These are phyloP conservation scores for Simmondsia chinensis DNA, from an alignment of 148 eudicot genomes.

Conservation along the genomic window DNA sequence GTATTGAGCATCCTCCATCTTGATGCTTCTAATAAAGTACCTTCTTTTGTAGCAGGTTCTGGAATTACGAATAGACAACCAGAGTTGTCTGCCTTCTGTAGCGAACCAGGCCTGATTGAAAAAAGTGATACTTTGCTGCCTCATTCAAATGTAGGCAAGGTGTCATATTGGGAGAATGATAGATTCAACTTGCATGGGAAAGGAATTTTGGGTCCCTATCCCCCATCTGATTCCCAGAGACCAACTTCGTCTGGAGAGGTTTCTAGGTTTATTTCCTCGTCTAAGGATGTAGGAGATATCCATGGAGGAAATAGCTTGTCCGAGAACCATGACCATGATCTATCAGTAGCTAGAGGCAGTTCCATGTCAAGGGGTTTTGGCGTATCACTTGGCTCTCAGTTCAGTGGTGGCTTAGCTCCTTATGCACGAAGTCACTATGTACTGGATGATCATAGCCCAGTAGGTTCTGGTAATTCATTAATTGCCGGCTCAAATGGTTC, in stretches of 20 bases:
- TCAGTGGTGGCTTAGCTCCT: slow-evolving; percentile 12
- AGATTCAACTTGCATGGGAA: slow-evolving; percentile 13
- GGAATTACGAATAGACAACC: slow-evolving; percentile 22
- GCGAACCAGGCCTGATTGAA: slow-evolving; percentile 11
- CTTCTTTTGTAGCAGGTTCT: slow-evolving; percentile 39
- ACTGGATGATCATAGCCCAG: slow-evolving; percentile 17
- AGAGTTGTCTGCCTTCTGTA: slow-evolving; percentile 9
- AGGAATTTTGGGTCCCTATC: slow-evolving; percentile 12
- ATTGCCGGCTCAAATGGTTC: slow-evolving; percentile 13
- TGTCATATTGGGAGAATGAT: slow-evolving; percentile 6
- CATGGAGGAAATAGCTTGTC: slow-evolving; percentile 17
- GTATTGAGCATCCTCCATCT: slow-evolving; percentile 6
- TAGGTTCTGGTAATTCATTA: slow-evolving; percentile 8
- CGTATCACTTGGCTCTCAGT: slow-evolving; percentile 9
- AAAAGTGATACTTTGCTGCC: slow-evolving; percentile 14
- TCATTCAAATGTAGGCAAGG: slow-evolving; percentile 9
- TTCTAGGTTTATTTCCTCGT: slow-evolving; percentile 12
- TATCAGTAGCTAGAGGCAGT: slow-evolving; percentile 14
- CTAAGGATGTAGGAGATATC: slow-evolving; percentile 21
- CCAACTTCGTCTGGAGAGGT: slow-evolving; percentile 19
- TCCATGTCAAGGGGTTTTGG: slow-evolving; percentile 15
- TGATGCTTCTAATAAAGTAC: slow-evolving; percentile 23
- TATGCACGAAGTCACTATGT: slow-evolving; percentile 21
- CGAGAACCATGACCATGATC: slow-evolving; percentile 10
- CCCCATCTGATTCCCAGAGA: slow-evolving; percentile 14